Evolutionary conservation across 2,329 filamentous ascomycete species (phyloP).

Genomic region (Fusarium hostae): DNA sequence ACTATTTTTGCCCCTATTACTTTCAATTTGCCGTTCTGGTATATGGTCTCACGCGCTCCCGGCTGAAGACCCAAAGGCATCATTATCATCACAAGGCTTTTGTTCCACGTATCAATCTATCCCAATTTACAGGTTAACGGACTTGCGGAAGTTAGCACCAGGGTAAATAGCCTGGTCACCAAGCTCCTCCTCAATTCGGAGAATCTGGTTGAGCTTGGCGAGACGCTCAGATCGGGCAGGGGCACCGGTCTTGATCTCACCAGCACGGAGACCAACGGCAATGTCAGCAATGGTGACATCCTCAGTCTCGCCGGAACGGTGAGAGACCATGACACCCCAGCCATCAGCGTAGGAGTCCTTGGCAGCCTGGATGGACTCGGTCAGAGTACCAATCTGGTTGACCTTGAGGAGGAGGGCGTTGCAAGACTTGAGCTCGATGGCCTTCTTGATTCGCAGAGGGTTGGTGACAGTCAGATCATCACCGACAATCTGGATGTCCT

Average conservation of each 20-base stretch:
- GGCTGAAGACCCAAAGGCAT: constrained; percentile 39
- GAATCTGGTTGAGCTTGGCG: constrained; percentile 99
- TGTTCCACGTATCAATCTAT: constrained; percentile 4
- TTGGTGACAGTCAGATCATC: constrained; percentile 99
- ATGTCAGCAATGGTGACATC: constrained; percentile 99
- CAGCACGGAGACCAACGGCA: constrained; percentile 93
- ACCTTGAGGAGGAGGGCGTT: constrained; percentile 99
- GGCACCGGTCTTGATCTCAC: constrained; percentile 99
- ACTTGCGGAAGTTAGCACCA: constrained; percentile 89
- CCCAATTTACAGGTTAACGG: constrained; percentile 81
- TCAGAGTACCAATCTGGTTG: constrained; percentile 99
- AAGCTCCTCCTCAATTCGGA: constrained; percentile 99
- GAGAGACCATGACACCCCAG: constrained; percentile 99
- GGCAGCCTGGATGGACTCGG: constrained; percentile 98
- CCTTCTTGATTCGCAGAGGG: constrained; percentile 99
- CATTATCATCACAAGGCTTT: constrained; percentile 41
- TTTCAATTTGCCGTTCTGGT: constrained; percentile 42
- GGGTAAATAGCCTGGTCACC: constrained; percentile 92
- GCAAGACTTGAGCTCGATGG: constrained; percentile 98
- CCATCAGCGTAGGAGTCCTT: constrained; percentile 96
- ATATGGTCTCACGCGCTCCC: constrained; percentile 40
- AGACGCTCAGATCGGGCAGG: constrained; percentile 97
- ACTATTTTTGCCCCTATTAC: constrained; percentile 47
- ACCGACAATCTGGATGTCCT: constrained; percentile 97
- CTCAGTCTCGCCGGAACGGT: constrained; percentile 99